Evolutionary conservation across 176 grass and related monocot species (phyloP).

Genomic region (Musa troglodytarum): DNA sequence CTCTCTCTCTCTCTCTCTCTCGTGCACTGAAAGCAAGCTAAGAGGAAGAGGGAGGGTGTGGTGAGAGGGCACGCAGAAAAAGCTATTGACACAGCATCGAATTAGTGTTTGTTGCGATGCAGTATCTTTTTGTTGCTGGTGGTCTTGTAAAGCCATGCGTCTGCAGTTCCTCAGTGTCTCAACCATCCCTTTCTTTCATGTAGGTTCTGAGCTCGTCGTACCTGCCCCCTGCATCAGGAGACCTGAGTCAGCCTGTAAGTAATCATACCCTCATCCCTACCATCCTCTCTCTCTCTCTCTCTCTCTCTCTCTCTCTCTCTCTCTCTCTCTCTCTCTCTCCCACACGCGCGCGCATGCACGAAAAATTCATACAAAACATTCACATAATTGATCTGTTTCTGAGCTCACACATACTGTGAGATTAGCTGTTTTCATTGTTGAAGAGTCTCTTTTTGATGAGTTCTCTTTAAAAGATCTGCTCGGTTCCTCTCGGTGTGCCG

Average conservation of each 20-base stretch:
- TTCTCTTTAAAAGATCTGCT: no score
- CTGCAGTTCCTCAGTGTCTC: slow-evolving; percentile 22
- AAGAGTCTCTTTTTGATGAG: no score
- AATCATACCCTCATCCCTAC: neutral
- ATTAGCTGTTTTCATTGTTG: no score
- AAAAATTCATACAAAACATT: neutral
- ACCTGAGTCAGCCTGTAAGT: slow-evolving; percentile 40
- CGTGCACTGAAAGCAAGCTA: neutral
- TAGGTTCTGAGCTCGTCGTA: slow-evolving; percentile 79
- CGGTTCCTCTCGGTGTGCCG: no score
- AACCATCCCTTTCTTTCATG: slow-evolving; percentile 27
- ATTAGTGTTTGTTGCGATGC: slow-evolving; percentile 7
- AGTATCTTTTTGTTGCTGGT: slow-evolving; percentile 24
- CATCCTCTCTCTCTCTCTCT: slow-evolving; percentile 32
- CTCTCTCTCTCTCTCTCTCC: neutral
- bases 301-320: slow-evolving; percentile 5
- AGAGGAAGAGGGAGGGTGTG: neutral
- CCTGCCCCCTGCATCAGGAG: slow-evolving; percentile 30
- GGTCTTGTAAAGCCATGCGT: slow-evolving; percentile 34
- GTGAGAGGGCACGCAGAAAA: slow-evolving; percentile 78
- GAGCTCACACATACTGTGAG: neutral
- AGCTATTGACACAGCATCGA: slow-evolving; percentile 23
- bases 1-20: no score
- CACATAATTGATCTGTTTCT: no score
- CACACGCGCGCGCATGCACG: neutral